These are phyloP conservation scores for Schrenkiella parvula DNA, from an alignment of 345 rosid species.

Conservation along the genomic window DNA sequence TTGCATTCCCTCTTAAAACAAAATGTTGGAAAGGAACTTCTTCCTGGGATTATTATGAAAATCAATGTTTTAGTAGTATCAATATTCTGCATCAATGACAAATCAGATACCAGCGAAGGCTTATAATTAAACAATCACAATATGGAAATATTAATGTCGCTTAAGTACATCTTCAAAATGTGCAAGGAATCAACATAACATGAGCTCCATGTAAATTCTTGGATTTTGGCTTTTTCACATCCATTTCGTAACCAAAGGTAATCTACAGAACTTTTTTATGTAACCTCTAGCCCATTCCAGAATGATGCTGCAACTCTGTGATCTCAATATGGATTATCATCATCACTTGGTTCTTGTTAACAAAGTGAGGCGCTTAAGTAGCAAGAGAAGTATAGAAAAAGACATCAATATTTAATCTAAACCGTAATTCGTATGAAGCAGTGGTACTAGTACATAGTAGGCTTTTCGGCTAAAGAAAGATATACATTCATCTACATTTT, in stretches of 20 bases:
- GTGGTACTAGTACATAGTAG: not conserved
- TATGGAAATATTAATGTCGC: not conserved
- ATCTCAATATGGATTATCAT: not conserved
- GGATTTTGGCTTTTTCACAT: not conserved
- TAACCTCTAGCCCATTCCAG: not conserved
- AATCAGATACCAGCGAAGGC: not conserved
- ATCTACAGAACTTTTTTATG: not conserved
- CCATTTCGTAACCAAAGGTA: not conserved
- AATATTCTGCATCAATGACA: not conserved
- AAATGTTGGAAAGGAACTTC: not conserved
- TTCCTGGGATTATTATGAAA: not conserved
- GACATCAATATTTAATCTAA: not conserved
- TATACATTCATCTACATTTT: constrained; percentile 26
- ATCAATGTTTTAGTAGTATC: not conserved
- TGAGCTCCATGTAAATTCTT: not conserved
- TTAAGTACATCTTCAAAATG: not conserved
- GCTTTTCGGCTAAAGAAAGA: constrained; percentile 22
- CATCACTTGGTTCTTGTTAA: not conserved
- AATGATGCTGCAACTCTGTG: not conserved
- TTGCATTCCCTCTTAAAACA: not conserved
- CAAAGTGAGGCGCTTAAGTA: not conserved
- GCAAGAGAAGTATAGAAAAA: not conserved
- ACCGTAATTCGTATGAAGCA: constrained; percentile 19
- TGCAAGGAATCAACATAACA: too few relatives aligned
- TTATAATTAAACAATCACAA: not conserved